A percentile compares a stretch with the other conserved stretches of the same genome.
phyloP scores from a whole-genome alignment of 2,329 filamentous ascomycete genomes.

The Calonectria pteridis region DNA sequence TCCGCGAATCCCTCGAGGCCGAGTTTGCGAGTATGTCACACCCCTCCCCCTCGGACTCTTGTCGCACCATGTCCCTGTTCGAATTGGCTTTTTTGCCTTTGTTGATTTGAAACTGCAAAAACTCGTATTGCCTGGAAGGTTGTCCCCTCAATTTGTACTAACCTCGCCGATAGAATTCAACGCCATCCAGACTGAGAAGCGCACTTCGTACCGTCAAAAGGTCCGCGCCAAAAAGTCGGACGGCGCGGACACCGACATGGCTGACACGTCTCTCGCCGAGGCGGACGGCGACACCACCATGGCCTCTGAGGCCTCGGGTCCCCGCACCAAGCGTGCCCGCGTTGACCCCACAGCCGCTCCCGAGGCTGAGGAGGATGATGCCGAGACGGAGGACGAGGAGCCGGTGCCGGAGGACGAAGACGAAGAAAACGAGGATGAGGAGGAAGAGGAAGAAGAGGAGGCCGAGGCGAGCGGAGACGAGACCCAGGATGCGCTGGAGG shows the following conservation, averaged over 20 bases:
- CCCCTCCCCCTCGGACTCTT: background rate
- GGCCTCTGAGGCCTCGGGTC: constrained; percentile 50
- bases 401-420: constrained; percentile 60
- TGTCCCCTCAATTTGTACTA: background rate
- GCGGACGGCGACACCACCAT: constrained; percentile 52
- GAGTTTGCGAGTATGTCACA: constrained; percentile 77
- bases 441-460: constrained; percentile 57
- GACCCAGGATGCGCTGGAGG: constrained; percentile 66
- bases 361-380: constrained; percentile 53
- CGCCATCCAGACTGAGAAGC: constrained; percentile 79
- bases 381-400: constrained; percentile 56
- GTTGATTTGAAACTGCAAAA: background rate
- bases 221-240: constrained; percentile 72
- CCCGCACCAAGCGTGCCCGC: constrained; percentile 60
- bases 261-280: constrained; percentile 47
- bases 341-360: constrained; percentile 55
- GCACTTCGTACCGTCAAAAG: constrained; percentile 78
- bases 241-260: constrained; percentile 53
- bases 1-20: constrained; percentile 75
- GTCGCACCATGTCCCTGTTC: background rate
- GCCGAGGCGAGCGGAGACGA: constrained; percentile 64
- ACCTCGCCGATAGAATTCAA: constrained; percentile 70
- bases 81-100: background rate
- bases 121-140: background rate
- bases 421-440: constrained; percentile 62